Conservation (phyloP, 2,329 filamentous ascomycete species). For the Cordyceps fumosorosea region DNA sequence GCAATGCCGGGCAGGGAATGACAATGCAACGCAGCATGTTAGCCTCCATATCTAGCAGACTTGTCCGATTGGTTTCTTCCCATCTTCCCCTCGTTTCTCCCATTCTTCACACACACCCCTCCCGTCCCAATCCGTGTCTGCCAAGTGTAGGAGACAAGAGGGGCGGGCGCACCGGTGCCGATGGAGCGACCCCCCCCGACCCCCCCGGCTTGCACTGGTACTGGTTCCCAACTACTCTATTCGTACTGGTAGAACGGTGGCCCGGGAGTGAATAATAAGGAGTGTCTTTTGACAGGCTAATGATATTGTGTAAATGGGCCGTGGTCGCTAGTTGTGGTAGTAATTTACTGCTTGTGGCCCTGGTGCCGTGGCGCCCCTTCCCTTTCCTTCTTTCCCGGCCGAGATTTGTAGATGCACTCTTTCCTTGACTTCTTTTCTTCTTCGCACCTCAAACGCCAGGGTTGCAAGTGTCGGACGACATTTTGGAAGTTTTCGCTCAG, state of each 20-base stretch:
- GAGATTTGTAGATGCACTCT: not conserved
- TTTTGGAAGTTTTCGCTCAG: no score
- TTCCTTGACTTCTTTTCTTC: not conserved
- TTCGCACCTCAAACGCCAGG: not conserved
- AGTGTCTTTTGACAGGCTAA: not conserved
- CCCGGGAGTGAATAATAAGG: not conserved
- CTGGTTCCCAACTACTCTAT: not conserved
- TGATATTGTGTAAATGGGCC: not conserved
- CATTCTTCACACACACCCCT: not conserved
- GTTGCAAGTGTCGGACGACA: not conserved
- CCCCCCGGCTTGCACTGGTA: not conserved
- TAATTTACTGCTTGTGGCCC: not conserved
- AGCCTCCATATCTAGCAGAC: not conserved
- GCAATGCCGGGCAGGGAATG: not conserved
- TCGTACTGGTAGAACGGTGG: not conserved
- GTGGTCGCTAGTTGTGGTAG: not conserved
- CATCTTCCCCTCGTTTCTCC: not conserved
- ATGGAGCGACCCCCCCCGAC: not conserved
- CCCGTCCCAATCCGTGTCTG: not conserved
- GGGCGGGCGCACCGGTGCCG: conserved; percentile 8
- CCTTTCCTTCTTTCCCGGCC: not conserved
- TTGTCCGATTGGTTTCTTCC: not conserved
- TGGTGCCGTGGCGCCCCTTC: not conserved
- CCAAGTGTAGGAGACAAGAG: not conserved
- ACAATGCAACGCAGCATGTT: not conserved